Evolutionary conservation across 495 filamentous ascomycete genomes (phyloP), one percentile per base, ranked within the genome.

Genomic region (Hypomontagnella submonticulosa): DNA sequence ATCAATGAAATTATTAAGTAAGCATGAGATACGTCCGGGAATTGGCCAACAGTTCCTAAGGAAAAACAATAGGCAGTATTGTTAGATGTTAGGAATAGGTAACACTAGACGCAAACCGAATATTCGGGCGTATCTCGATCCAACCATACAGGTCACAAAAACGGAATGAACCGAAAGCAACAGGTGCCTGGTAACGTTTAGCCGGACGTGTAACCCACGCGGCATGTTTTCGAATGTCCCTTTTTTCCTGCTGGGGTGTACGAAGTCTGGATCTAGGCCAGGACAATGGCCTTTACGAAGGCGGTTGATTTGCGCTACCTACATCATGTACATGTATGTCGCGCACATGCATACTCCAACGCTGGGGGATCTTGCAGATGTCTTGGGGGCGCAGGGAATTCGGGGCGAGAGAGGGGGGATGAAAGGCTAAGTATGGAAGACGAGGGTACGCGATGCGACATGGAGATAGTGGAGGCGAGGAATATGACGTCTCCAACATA

Each of bases 131-230:
- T 23, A 47, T 23, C 43, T 48, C 18, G 55, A 57, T 57, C 33
- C 27, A 57, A 18, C 55, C 34, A 16, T 32, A 4, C 13, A 27
- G 4, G 49, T 49, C 9, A 32, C 55, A 40, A 41, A 48, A 59
- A 11, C 44, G 56, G 23, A 47, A 60, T 50, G 30, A 27, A 56
- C 49, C 48, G 50, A 51, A 56, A 23, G 32, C 15, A 15, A 12
- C 9, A 15, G 52, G 38, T 38, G 40, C 40, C 16, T 52, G 52
- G 61, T 63, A 63, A 47, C 52, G 43, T 60, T 47, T 27, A 27
- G 58, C 23, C 23, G 56, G 20, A 18, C 33, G 36, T 40, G 19
- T 46, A 41, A 53, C 47, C 44, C 36, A 64, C n/a, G n/a, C n/a
- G n/a, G n/a, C n/a, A n/a, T 58, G 32, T 8, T 41, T 48, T 23